Conservation (phyloP, 345 rosid species). For the Mercurialis annua region DNA sequence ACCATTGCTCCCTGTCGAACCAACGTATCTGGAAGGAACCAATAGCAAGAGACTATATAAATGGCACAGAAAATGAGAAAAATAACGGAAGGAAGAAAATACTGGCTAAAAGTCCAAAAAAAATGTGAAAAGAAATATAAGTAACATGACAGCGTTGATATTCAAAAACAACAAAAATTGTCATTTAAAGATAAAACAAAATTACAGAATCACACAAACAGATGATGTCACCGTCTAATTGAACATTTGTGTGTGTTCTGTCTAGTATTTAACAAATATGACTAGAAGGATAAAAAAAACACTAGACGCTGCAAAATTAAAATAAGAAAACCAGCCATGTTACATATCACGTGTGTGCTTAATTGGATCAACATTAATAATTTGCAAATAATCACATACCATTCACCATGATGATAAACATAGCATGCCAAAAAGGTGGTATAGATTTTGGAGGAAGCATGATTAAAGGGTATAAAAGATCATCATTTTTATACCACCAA, state of each 20-base stretch:
- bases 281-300: not conserved
- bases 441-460: slow-evolving; percentile 97
- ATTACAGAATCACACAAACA: too few relatives aligned
- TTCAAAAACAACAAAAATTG: too few relatives aligned
- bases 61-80: not conserved
- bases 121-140: not conserved
- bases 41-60: slow-evolving; percentile 8
- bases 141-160: not conserved
- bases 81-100: not conserved
- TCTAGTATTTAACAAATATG: not conserved
- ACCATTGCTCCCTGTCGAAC: slow-evolving; percentile 91
- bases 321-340: not conserved
- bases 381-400: slow-evolving; percentile 50
- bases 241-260: not conserved
- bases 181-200: too few relatives aligned
- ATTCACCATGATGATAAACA: slow-evolving; percentile 86
- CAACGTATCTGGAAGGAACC: slow-evolving; percentile 69
- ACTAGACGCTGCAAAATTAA: not conserved
- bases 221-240: not conserved
- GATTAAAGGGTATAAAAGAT: slow-evolving; percentile 78
- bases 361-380: slow-evolving; percentile 3
- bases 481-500: slow-evolving; percentile 96
- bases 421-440: slow-evolving; percentile 98
- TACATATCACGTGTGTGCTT: not conserved
- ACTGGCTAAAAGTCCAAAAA: not conserved